Conservation (phyloP, 768 basidiomycete genomes). For the Podaxis carcinomalis region DNA sequence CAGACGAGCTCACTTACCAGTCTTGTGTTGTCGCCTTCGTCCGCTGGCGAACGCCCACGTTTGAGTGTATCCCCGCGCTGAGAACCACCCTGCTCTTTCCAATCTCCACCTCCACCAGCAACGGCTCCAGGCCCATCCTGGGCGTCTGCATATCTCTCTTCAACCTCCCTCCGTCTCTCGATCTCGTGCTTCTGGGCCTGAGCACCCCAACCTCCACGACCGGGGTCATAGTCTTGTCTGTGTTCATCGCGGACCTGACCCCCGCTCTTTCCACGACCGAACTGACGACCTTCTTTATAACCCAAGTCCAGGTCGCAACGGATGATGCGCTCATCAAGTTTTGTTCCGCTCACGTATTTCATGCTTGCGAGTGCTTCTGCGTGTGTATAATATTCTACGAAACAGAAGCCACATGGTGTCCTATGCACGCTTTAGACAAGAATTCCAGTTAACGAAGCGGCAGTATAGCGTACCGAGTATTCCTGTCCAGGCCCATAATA, state of each 20-base stretch:
- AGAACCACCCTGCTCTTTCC: constrained; percentile 62
- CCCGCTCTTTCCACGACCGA: constrained; percentile 95
- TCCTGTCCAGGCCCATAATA: constrained; percentile 91
- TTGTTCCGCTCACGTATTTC: constrained; percentile 95
- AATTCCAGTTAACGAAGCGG: neutral
- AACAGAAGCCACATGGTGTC: constrained; percentile 94
- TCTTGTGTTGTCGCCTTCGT: constrained; percentile 62
- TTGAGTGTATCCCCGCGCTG: constrained; percentile 46
- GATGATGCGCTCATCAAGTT: constrained; percentile 97
- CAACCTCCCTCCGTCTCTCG: constrained; percentile 75
- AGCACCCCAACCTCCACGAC: constrained; percentile 93
- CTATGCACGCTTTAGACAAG: constrained; percentile 32
- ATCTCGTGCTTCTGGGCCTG: constrained; percentile 72
- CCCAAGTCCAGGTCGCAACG: constrained; percentile 97
- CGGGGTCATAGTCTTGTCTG: constrained; percentile 93
- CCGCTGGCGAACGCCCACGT: constrained; percentile 73
- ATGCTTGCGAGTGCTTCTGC: constrained; percentile 89
- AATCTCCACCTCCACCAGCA: constrained; percentile 81
- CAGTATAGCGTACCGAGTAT: constrained; percentile 58
- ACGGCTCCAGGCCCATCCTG: constrained; percentile 78
- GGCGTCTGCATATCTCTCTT: constrained; percentile 82
- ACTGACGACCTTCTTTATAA: constrained; percentile 95
- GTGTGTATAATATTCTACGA: constrained; percentile 95
- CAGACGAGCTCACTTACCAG: constrained; percentile 37
- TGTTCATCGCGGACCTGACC: constrained; percentile 98